Conservation (phyloP, 805 yeast genomes). For the Maudiozyma turicensis region DNA sequence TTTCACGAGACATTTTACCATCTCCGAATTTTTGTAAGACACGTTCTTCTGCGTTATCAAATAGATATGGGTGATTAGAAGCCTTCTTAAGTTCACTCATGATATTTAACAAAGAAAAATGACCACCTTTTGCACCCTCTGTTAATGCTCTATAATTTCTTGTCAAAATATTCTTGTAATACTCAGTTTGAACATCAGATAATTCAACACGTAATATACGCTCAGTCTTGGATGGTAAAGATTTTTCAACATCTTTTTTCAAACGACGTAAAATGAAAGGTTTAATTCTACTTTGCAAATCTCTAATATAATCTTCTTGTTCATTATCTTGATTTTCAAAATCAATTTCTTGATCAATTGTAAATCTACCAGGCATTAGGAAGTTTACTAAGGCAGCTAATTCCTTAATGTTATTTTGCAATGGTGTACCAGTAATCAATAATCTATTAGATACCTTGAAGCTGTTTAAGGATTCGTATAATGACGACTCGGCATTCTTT, state of each 20-base stretch:
- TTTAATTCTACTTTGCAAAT: slow-evolving; percentile 72
- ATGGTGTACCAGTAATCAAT: slow-evolving; percentile 94
- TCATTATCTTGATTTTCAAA: slow-evolving; percentile 80
- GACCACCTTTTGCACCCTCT: slow-evolving; percentile 69
- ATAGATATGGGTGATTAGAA: slow-evolving; percentile 91
- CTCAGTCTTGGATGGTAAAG: slow-evolving; percentile 91
- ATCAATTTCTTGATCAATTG: slow-evolving; percentile 90
- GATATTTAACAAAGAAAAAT: slow-evolving; percentile 75
- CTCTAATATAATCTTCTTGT: slow-evolving; percentile 83
- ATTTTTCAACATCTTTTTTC: slow-evolving; percentile 95
- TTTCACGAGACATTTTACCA: slow-evolving; percentile 56
- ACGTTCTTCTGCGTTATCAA: slow-evolving; percentile 84
- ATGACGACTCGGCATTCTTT: slow-evolving; percentile 86
- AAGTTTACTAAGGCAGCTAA: slow-evolving; percentile 91
- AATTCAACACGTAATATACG: slow-evolving; percentile 90
- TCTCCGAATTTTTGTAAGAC: slow-evolving; percentile 60
- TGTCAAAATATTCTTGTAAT: slow-evolving; percentile 87
- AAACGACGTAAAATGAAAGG: slow-evolving; percentile 89
- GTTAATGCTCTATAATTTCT: slow-evolving; percentile 87
- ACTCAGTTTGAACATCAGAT: slow-evolving; percentile 90
- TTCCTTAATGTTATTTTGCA: slow-evolving; percentile 92
- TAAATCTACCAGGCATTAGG: slow-evolving; percentile 88
- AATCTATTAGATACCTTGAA: slow-evolving; percentile 79
- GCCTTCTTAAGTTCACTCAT: slow-evolving; percentile 97
- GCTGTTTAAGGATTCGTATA: slow-evolving; percentile 77